phyloP scores from a whole-genome alignment of 352 stramenopile genomes.

The Peronospora belbahrii region DNA sequence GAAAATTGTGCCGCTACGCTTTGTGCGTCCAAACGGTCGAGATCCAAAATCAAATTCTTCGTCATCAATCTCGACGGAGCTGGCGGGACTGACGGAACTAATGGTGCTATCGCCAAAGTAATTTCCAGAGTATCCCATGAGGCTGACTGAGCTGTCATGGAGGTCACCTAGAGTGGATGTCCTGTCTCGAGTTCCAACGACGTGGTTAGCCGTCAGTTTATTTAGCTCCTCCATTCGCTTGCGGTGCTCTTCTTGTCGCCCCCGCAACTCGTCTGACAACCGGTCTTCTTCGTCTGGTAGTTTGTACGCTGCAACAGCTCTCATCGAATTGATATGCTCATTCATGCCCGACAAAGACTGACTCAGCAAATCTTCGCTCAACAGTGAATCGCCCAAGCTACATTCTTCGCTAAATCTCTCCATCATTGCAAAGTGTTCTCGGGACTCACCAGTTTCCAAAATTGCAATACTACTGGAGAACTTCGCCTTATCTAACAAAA shows the following conservation, averaged over 20 bases:
- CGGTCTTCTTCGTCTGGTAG: slow-evolving; percentile 32
- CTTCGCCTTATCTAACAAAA: slow-evolving; percentile 23
- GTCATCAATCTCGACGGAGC: slow-evolving; percentile 24
- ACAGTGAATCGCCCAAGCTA: slow-evolving; percentile 24
- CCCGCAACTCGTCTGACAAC: slow-evolving; percentile 38
- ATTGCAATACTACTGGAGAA: slow-evolving; percentile 27
- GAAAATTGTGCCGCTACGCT: slow-evolving; percentile 46
- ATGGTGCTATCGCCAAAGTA: slow-evolving; percentile 16
- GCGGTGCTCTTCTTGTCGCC: slow-evolving; percentile 42
- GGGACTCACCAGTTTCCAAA: slow-evolving; percentile 21
- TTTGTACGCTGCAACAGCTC: slow-evolving; percentile 16
- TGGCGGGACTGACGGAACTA: slow-evolving; percentile 13
- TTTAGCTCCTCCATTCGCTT: slow-evolving; percentile 67
- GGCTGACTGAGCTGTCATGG: slow-evolving; percentile 31
- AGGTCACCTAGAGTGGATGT: slow-evolving; percentile 37
- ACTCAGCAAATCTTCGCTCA: slow-evolving; percentile 40
- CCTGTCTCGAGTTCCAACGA: slow-evolving; percentile 32
- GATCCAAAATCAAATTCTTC: slow-evolving; percentile 38
- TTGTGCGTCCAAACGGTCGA: slow-evolving; percentile 28
- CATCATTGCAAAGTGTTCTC: slow-evolving; percentile 28
- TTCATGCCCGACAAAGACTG: slow-evolving; percentile 33
- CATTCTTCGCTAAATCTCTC: slow-evolving; percentile 22
- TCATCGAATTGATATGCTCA: slow-evolving; percentile 34
- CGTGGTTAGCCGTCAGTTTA: slow-evolving; percentile 24
- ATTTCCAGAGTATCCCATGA: slow-evolving; percentile 16